These are phyloP conservation scores for Monilinia polystroma DNA, from an alignment of 2,329 filamentous ascomycete genomes.

Conservation along the genomic window DNA sequence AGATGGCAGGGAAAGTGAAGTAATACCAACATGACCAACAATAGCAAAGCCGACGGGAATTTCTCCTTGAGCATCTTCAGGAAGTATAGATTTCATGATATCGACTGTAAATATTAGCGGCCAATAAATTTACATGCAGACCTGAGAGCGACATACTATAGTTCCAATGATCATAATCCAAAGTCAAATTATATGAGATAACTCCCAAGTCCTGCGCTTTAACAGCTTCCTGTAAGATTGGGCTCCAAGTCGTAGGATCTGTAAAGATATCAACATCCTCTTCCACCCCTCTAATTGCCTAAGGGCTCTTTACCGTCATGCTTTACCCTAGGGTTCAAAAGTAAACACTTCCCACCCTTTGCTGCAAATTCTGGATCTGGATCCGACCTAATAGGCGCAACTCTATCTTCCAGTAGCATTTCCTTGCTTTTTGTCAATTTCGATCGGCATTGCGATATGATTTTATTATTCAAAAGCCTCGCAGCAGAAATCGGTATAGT, in stretches of 20 bases:
- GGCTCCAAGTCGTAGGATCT: slow-evolving; percentile 75
- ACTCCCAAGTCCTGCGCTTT: slow-evolving; percentile 67
- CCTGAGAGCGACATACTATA: slow-evolving; percentile 59
- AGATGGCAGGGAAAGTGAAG: not conserved
- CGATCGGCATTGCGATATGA: slow-evolving; percentile 71
- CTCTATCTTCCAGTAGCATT: slow-evolving; percentile 61
- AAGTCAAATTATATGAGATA: slow-evolving; percentile 69
- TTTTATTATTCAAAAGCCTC: slow-evolving; percentile 69
- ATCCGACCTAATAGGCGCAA: slow-evolving; percentile 62
- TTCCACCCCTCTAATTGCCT: slow-evolving; percentile 2
- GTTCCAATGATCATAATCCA: slow-evolving; percentile 85
- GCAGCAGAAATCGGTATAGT: slow-evolving; percentile 76
- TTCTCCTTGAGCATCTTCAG: slow-evolving; percentile 75
- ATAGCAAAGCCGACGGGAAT: slow-evolving; percentile 83
- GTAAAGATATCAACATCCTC: slow-evolving; percentile 25
- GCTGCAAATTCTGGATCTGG: slow-evolving; percentile 55
- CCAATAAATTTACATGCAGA: not conserved
- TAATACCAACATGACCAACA: slow-evolving; percentile 78
- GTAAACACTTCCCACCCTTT: slow-evolving; percentile 59
- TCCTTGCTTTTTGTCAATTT: slow-evolving; percentile 65
- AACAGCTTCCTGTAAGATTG: slow-evolving; percentile 66
- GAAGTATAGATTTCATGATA: slow-evolving; percentile 78
- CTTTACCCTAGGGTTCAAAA: slow-evolving; percentile 58
- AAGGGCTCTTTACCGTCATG: slow-evolving; percentile 44
- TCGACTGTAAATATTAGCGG: slow-evolving; percentile 47